Evolutionary conservation across 1,284 basidiomycete species (phyloP).

Genomic region (Agaricales sp.): DNA sequence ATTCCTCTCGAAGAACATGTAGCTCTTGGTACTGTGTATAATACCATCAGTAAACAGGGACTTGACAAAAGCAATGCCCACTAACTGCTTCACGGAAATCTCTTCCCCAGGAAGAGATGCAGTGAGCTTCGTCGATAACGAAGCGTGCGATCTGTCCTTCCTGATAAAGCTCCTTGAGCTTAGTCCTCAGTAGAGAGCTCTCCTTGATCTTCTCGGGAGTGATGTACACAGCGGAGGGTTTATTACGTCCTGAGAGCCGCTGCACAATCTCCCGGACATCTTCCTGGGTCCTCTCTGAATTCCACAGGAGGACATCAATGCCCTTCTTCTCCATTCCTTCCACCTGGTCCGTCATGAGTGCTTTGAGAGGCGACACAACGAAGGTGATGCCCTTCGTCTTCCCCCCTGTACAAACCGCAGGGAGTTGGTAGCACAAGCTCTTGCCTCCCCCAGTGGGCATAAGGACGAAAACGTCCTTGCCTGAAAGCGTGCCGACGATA

Average conservation of each 20-base stretch:
- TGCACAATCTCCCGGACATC: constrained; percentile 23
- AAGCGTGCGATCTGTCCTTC: constrained; percentile 56
- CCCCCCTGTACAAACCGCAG: constrained; percentile 56
- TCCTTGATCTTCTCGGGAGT: constrained; percentile 68
- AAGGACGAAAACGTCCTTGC: constrained; percentile 60
- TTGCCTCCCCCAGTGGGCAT: constrained; percentile 80
- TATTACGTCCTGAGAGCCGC: constrained; percentile 21
- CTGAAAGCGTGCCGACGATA: constrained; percentile 51
- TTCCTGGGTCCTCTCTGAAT: constrained; percentile 30
- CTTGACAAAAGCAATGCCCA: constrained; percentile 4
- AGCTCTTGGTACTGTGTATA: constrained; percentile 41
- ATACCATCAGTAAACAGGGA: constrained; percentile 9
- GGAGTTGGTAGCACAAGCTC: constrained; percentile 58
- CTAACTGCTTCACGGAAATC: constrained; percentile 47
- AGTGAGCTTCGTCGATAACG: constrained; percentile 80
- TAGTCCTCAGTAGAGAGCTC: constrained; percentile 33
- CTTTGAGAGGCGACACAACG: constrained; percentile 67
- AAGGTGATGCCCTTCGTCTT: constrained; percentile 58
- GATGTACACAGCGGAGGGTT: constrained; percentile 53
- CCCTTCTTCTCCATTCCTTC: constrained; percentile 39
- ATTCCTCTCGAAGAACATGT: constrained; percentile 44
- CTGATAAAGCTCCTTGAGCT: constrained; percentile 37
- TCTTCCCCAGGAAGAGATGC: constrained; percentile 55
- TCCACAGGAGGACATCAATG: constrained; percentile 53
- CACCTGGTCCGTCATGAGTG: constrained; percentile 73